Percentiles rank a stretch among this genome's conserved stretches.
Evolutionary conservation across 306 rosid species (phyloP).

Genomic region (Cicer cuneatum): DNA sequence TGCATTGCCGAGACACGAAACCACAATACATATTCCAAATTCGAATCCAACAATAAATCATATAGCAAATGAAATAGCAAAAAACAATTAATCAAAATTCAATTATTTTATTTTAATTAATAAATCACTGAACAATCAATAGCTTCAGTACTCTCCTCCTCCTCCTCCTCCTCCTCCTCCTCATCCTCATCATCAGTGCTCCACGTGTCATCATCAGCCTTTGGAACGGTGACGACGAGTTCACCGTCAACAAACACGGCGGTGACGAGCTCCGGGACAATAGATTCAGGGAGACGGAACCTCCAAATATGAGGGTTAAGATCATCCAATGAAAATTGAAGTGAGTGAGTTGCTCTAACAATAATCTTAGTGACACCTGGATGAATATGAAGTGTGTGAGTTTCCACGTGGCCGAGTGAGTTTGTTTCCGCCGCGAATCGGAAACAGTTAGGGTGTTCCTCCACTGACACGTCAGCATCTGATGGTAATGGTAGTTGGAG

Average conservation of each 20-base stretch:
- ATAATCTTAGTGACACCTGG: constrained; percentile 24
- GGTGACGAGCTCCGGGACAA: constrained; percentile 1
- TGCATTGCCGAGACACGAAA: not conserved
- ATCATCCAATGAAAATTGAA: constrained; percentile 19
- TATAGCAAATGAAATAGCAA: not conserved
- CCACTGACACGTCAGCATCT: constrained; percentile 14
- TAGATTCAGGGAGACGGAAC: constrained; percentile 20
- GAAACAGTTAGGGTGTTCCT: not conserved
- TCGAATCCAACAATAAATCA: not conserved
- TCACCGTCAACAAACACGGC: not conserved
- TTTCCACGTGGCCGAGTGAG: constrained; percentile 22
- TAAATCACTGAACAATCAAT: no score
- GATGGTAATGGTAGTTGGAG: constrained; percentile 23
- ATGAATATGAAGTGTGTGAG: constrained; percentile 14
- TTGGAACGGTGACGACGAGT: constrained; percentile 17
- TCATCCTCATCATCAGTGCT: not conserved
- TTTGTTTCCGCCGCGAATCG: constrained; percentile 3
- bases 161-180: not conserved
- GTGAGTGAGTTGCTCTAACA: constrained; percentile 7
- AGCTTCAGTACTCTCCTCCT: not conserved
- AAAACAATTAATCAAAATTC: not conserved
- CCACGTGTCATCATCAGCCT: not conserved
- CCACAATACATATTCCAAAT: not conserved
- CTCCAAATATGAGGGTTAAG: constrained; percentile 11
- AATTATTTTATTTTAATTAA: not conserved